Conservation (phyloP, 768 basidiomycete species). For the Hericium coralloides region DNA sequence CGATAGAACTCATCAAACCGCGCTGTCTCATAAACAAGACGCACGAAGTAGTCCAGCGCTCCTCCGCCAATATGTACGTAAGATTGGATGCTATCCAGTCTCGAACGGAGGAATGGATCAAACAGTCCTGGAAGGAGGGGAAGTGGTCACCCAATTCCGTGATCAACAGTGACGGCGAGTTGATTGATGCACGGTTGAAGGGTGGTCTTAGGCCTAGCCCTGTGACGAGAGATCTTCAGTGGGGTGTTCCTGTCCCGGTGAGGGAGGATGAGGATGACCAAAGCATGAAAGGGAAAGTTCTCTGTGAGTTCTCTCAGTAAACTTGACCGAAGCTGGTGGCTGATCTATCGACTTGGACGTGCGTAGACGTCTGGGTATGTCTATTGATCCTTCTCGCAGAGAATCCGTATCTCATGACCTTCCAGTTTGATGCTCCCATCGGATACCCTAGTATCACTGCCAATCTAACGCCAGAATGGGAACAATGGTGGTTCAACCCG, state of each 20-base stretch:
- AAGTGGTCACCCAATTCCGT: conserved; percentile 93
- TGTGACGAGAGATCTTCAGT: conserved; percentile 86
- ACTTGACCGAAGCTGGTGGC: background rate
- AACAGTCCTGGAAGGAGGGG: conserved; percentile 65
- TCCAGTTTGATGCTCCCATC: conserved; percentile 90
- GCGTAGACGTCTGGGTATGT: conserved; percentile 86
- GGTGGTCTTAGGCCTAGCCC: conserved; percentile 82
- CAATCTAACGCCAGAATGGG: conserved; percentile 90
- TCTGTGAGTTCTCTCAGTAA: conserved; percentile 55
- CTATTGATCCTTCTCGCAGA: background rate
- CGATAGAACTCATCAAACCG: conserved; percentile 90
- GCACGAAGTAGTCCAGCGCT: conserved; percentile 66
- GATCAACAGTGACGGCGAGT: conserved; percentile 78
- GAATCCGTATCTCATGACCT: background rate
- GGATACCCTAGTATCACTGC: conserved; percentile 98
- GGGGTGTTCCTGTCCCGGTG: conserved; percentile 91
- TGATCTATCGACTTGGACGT: background rate
- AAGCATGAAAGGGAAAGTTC: conserved; percentile 89
- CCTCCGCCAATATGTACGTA: conserved; percentile 88
- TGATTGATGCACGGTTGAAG: conserved; percentile 85
- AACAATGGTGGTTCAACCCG: conserved; percentile 93
- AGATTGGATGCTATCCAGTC: conserved; percentile 79
- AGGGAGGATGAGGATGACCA: conserved; percentile 61
- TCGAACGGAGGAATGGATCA: conserved; percentile 81
- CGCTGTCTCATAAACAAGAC: conserved; percentile 81